Conservation (phyloP, 2,329 filamentous ascomycete species). For the Cordyceps militaris region DNA sequence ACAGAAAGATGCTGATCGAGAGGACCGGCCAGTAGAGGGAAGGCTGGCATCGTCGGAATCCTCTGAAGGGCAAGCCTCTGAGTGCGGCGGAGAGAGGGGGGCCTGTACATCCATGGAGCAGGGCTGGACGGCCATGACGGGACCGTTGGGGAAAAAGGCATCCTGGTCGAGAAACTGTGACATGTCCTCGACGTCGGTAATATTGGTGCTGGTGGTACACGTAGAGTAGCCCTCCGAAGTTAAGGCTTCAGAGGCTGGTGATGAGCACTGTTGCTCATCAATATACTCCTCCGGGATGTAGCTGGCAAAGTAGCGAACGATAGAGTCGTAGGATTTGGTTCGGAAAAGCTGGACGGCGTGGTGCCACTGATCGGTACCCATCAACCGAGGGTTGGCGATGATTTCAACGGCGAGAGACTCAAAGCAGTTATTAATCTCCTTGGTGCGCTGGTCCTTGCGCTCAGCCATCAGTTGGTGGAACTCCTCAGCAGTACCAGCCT, state of each 20-base stretch:
- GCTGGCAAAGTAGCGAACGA: slow-evolving; percentile 53
- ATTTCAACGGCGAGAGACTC: slow-evolving; percentile 54
- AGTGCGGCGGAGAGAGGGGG: slow-evolving; percentile 37
- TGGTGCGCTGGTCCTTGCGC: slow-evolving; percentile 46
- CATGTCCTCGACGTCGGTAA: slow-evolving; percentile 33
- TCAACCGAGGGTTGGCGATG: slow-evolving; percentile 51
- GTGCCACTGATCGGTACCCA: slow-evolving; percentile 53
- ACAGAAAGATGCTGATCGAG: slow-evolving; percentile 46
- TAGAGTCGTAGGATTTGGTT: slow-evolving; percentile 51
- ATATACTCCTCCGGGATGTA: slow-evolving; percentile 47
- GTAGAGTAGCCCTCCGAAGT: slow-evolving; percentile 16
- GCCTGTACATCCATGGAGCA: slow-evolving; percentile 22
- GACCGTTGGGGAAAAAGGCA: slow-evolving; percentile 25
- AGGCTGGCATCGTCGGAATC: slow-evolving; percentile 24
- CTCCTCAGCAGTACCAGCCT: slow-evolving; percentile 43
- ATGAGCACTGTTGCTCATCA: slow-evolving; percentile 25
- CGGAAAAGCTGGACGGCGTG: slow-evolving; percentile 52
- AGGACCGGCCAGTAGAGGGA: slow-evolving; percentile 32
- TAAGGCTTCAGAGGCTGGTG: slow-evolving; percentile 29
- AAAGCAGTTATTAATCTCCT: slow-evolving; percentile 48
- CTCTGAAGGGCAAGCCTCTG: slow-evolving; percentile 42
- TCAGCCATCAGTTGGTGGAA: slow-evolving; percentile 48
- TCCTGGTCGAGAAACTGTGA: slow-evolving; percentile 38
- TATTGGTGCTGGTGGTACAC: slow-evolving; percentile 30
- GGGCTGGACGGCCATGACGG: slow-evolving; percentile 40